Base-by-base conservation (phyloP, 192 early-diverging fungal genomes). In the Podila verticillata region DNA sequence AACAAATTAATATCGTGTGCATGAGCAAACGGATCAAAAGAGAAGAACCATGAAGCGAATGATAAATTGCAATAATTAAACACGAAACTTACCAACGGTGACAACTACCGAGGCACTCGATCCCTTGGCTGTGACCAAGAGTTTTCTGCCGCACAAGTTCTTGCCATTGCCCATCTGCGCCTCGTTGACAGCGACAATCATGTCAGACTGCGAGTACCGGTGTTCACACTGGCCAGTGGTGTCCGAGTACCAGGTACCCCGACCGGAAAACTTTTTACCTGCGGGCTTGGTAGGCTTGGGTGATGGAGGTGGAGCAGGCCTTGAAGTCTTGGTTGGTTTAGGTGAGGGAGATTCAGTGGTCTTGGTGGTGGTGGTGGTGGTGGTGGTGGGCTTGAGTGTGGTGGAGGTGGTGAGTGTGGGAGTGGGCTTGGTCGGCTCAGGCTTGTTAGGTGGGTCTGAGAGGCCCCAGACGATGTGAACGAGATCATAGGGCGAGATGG, bases 121-220 rank as follows among this genome's bases (percentile, higher is more conserved):
- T 1, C 65, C 69, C 59, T 72, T 72, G 24, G 58, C 65, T n/a
- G 68, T 80, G 19, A 80, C 28, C 6, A 70, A 51, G 28, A 80
- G 57, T 61, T 80, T 80, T 47, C 72, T 72, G 20, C 75, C 75
- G 48, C 75, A 80, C 13, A 80, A 51, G n/a, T 36, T 63, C 31
- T 48, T 80, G 39, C 70, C 75, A 29, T 20, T 63, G 15, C 75
- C 75, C 75, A 80, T 80, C 66, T 80, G 75, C 26, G 68, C 74
- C 65, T 80, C 49, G 39, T 80, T 80, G 9, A 80, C 75, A 44
- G 75, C 75, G 34, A 80, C 75, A 54, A 80, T 80, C 60, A 72
- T 34, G 19, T 80, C 77, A 0, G 77, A 80, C 36, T 80, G 77
- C 29, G 77, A 80, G 31, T 80, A 80, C 20, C 28, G 29, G 20